Evolutionary conservation across 257 asterid genomes (phyloP).

Genomic region (Mitragyna speciosa): DNA sequence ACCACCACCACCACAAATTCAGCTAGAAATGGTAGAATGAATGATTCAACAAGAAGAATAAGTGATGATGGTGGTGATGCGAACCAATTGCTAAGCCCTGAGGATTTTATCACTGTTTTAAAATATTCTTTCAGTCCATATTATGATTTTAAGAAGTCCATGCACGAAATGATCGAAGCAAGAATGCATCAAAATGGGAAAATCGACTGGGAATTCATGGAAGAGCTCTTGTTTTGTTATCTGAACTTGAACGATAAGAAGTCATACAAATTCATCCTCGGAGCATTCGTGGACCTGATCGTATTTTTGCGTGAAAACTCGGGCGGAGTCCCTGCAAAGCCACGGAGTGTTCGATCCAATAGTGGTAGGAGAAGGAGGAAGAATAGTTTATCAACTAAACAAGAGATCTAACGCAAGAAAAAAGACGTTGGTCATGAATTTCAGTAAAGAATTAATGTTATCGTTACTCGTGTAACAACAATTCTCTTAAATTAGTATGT

Average conservation of each 20-base stretch:
- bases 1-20: slow-evolving; percentile 1
- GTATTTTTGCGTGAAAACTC: slow-evolving; percentile 44
- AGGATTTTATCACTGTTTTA: slow-evolving; percentile 31
- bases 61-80: not conserved
- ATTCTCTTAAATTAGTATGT: not conserved
- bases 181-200: slow-evolving; percentile 48
- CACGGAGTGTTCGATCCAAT: slow-evolving; percentile 14
- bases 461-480: not conserved
- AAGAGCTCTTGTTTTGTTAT: slow-evolving; percentile 68
- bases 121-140: slow-evolving; percentile 26
- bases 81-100: not conserved
- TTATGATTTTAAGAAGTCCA: slow-evolving; percentile 38
- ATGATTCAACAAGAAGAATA: not conserved
- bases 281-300: slow-evolving; percentile 68
- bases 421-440: not conserved
- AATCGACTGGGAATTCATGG: slow-evolving; percentile 77
- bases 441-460: slow-evolving; percentile 4
- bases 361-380: not conserved
- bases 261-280: slow-evolving; percentile 48
- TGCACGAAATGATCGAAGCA: slow-evolving; percentile 38
- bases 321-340: slow-evolving; percentile 32
- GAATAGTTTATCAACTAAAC: not conserved
- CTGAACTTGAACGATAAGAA: slow-evolving; percentile 67
- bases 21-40: not conserved
- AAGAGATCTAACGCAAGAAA: slow-evolving; percentile 7